Evolutionary conservation across 192 early-diverging fungal genomes (phyloP).

Genomic region (Coemansia sp.): DNA sequence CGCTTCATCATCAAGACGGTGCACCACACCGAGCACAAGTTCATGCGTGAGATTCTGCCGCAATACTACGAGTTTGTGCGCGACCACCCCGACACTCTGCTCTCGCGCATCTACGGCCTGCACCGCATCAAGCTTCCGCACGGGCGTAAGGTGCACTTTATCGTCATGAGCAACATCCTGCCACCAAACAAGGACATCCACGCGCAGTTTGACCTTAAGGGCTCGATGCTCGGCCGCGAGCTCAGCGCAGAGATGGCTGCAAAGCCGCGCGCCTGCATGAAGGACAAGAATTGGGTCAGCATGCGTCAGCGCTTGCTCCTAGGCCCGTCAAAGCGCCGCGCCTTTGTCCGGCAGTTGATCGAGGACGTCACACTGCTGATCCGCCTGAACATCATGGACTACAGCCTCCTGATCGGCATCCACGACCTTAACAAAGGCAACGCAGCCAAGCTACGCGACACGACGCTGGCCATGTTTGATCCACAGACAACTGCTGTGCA

Average conservation of each 20-base stretch:
- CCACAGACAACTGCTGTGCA: constrained; percentile 58
- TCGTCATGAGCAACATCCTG: constrained; percentile 99
- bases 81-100: constrained; percentile 87
- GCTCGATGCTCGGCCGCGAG: constrained; percentile 85
- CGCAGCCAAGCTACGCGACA: constrained; percentile 87
- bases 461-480: constrained; percentile 84
- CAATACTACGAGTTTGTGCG: constrained; percentile 91
- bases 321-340: constrained; percentile 77
- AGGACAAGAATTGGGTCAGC: constrained; percentile 95
- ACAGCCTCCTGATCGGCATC: constrained; percentile 92
- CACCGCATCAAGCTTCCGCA: constrained; percentile 95
- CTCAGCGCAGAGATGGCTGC: constrained; percentile 72
- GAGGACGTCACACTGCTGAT: constrained; percentile 80
- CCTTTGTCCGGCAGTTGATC: constrained; percentile 85
- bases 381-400: constrained; percentile 95
- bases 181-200: constrained; percentile 97
- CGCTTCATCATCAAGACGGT: constrained; percentile 99
- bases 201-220: constrained; percentile 94
- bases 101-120: constrained; percentile 93
- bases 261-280: constrained; percentile 90
- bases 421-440: constrained; percentile 88
- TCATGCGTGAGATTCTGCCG: constrained; percentile 83
- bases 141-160: constrained; percentile 95
- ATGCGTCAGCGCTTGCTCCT: constrained; percentile 74
- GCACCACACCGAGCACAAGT: constrained; percentile 93